phyloP scores from a whole-genome alignment of 305 asterid genomes.

The Ajuga reptans region DNA sequence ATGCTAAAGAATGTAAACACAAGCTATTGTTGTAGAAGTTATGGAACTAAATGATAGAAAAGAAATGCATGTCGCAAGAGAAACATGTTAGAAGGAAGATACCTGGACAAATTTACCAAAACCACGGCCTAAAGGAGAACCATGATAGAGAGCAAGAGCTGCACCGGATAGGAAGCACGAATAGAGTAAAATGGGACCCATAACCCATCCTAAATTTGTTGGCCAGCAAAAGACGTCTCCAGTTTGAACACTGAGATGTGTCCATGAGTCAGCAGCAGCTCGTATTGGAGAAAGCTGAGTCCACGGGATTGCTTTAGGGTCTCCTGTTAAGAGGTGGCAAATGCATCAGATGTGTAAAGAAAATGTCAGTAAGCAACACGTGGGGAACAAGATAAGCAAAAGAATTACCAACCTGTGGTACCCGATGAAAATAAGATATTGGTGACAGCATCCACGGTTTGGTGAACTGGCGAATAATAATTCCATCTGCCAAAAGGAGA shows the following conservation, averaged over 20 bases:
- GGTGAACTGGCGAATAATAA: conserved; percentile 54
- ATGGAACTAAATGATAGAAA: not conserved
- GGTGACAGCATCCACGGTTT: conserved; percentile 59
- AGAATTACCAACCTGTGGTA: conserved; percentile 59
- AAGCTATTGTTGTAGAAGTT: not conserved
- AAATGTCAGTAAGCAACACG: not conserved
- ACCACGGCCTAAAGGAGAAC: conserved; percentile 76
- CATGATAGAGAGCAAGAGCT: conserved; percentile 86
- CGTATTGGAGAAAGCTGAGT: conserved; percentile 88
- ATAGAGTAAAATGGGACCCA: conserved; percentile 81
- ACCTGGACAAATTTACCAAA: conserved; percentile 94
- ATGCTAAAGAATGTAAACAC: not conserved
- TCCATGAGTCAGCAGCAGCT: conserved; percentile 76
- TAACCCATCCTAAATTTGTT: conserved; percentile 95
- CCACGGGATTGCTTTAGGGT: conserved; percentile 97
- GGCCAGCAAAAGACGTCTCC: conserved; percentile 91
- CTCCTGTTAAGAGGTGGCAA: conserved; percentile 44
- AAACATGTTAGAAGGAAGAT: not conserved
- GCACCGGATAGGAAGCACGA: conserved; percentile 80
- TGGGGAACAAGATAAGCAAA: not conserved
- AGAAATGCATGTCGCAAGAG: not conserved
- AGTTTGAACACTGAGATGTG: conserved; percentile 44
- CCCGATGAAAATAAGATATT: conserved; percentile 90
- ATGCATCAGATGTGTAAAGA: not conserved
- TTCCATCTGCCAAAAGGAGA: conserved; percentile 47